Evolutionary conservation across 441 rosid genomes (phyloP).

Genomic region (Omphalea diandra): DNA sequence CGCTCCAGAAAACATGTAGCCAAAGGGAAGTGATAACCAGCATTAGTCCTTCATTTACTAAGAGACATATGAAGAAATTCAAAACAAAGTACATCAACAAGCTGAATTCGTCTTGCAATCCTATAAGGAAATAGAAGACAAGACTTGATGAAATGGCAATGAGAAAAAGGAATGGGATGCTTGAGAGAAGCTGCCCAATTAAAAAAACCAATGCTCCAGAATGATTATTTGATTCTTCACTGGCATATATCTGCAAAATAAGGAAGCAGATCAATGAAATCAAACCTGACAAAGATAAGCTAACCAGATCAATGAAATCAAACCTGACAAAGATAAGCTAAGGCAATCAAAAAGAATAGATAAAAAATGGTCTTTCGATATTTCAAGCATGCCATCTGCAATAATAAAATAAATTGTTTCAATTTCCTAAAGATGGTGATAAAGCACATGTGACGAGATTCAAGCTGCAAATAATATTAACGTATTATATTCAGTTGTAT

Average conservation of each 20-base stretch:
- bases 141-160: conserved; percentile 95
- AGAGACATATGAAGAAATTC: conserved; percentile 86
- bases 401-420: background rate
- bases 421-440: background rate
- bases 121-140: conserved; percentile 89
- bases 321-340: too few species aligned
- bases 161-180: conserved; percentile 97
- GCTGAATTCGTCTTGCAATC: conserved; percentile 87
- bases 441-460: background rate
- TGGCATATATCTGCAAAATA: conserved; percentile 61
- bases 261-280: conserved; percentile 12
- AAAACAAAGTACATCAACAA: conserved; percentile 98
- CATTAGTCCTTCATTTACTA: conserved; percentile 90
- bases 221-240: conserved; percentile 89
- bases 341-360: background rate
- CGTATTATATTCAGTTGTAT: background rate
- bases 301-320: too few species aligned
- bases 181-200: conserved; percentile 88
- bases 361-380: background rate
- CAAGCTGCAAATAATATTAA: background rate
- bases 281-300: background rate
- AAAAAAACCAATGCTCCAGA: conserved; percentile 88
- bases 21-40: conserved; percentile 66
- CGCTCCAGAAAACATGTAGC: conserved; percentile 80
- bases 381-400: background rate